Base-by-base conservation (phyloP, 805 yeast genomes). In the Wickerhamiella qilinensis region DNA sequence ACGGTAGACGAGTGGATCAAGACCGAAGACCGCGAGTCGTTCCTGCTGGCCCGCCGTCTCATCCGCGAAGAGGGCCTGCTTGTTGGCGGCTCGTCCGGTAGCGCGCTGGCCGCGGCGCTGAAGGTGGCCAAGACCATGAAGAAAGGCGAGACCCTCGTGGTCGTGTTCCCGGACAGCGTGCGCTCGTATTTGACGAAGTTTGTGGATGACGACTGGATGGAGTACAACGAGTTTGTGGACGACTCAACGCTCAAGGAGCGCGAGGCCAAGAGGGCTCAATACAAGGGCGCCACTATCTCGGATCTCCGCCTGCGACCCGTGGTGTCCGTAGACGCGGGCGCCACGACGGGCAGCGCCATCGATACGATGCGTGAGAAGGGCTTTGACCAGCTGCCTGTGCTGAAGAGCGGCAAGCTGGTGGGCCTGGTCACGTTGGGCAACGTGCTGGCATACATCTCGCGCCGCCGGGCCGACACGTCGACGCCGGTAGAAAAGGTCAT, bases 141-240 rank as follows among this genome's bases (percentile, higher is more conserved):
- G 34, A 83, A 77, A 62, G 70, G 75, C 36, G 93, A 79, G 48
- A 70, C 70, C 16, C 69, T 82, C 42, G 93, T 82, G 24, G 84
- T 78, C 35, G 77, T 82, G 18, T 72, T 80, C 71, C 93, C 94
- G 33, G 94, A 82, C 57, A 75, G 85, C 31, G 73, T 82, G 54
- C 74, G 94, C 65, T 81, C 93, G 3, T 82, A 82, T 62, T 67
- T 82, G 59, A 74, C 91, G 46, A 82, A 82, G 62, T 82, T 82
- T 54, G 88, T 81, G 29, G 93, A 82, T 56, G 93, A 83, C 52
- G 93, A 81, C 59, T 82, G 94, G 94, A 74, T 82, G 79, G 70
- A 68, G 55, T 72, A 72, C 50, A 80, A 82, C 55, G 79, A 80
- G 2, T 75, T 83, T 53, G 71, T 77, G 46, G 81, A 73, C 46